Percentiles rank a stretch among this genome's conserved stretches.
Evolutionary conservation across 192 early-diverging fungal species (phyloP).

Genomic region (Rhizophagus clarus): DNA sequence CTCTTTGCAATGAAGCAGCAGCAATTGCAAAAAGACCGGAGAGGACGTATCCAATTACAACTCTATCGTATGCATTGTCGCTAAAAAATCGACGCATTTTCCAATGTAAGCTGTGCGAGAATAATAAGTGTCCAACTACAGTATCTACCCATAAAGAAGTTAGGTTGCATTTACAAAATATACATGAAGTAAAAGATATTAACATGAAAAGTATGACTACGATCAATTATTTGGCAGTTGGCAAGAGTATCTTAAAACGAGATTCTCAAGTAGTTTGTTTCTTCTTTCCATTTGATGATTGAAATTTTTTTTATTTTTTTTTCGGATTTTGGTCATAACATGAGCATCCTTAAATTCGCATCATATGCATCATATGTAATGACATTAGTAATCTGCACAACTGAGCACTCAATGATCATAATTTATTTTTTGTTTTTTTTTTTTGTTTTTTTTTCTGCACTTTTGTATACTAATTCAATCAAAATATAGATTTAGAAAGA

Average conservation of each 20-base stretch:
- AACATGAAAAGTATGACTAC: background rate
- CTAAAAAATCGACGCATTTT: background rate
- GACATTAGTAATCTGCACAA: no score
- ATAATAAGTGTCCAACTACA: no score
- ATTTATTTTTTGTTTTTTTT: no score
- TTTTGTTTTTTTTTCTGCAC: no score
- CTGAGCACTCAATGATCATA: background rate
- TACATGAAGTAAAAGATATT: background rate
- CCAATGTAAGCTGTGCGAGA: background rate
- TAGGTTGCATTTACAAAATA: background rate
- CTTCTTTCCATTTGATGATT: constrained; percentile 7
- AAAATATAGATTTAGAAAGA: no score
- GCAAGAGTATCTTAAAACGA: background rate
- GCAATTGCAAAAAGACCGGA: background rate
- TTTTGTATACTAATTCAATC: no score
- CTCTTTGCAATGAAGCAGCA: background rate
- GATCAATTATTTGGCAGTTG: background rate
- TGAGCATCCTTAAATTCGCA: no score
- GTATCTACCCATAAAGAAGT: background rate
- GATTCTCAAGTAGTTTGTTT: constrained; percentile 8
- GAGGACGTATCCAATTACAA: background rate
- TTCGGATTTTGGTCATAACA: background rate
- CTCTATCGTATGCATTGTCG: background rate
- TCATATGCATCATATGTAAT: no score
- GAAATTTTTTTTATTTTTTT: background rate